phyloP scores from a whole-genome alignment of 768 basidiomycete species.

The Mycena latifolia region DNA sequence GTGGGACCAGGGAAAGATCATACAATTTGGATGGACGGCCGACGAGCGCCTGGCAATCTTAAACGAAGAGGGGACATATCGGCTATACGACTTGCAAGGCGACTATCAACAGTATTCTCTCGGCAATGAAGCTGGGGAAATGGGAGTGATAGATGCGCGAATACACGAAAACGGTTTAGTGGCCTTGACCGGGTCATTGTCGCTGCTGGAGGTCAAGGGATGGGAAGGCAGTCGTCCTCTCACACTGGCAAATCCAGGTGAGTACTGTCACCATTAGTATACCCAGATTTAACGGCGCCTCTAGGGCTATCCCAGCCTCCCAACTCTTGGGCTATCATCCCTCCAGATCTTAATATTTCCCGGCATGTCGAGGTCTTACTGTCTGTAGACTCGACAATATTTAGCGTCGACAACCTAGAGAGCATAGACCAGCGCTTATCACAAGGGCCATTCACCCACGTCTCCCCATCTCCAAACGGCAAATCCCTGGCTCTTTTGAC shows the following conservation, averaged over 20 bases:
- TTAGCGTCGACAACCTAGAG: conserved; percentile 91
- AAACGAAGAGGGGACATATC: conserved; percentile 93
- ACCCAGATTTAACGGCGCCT: conserved; percentile 12
- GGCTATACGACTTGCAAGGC: conserved; percentile 89
- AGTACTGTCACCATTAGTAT: conserved; percentile 36
- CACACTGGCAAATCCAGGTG: conserved; percentile 81
- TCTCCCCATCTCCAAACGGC: conserved; percentile 94
- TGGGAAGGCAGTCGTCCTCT: conserved; percentile 87
- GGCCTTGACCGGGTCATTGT: conserved; percentile 81
- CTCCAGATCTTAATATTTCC: conserved; percentile 90
- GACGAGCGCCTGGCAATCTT: conserved; percentile 87
- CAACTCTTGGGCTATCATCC: conserved; percentile 88
- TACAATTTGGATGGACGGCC: conserved; percentile 87
- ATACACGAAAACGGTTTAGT: conserved; percentile 92
- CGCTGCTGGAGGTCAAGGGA: conserved; percentile 87
- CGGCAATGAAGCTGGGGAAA: conserved; percentile 83
- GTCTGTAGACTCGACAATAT: conserved; percentile 83
- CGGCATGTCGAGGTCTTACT: conserved; percentile 92
- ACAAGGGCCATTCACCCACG: conserved; percentile 89
- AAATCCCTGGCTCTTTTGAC: conserved; percentile 91
- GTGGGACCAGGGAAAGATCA: conserved; percentile 93
- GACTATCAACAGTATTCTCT: conserved; percentile 90
- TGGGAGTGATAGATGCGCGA: conserved; percentile 86
- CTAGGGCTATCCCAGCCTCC: conserved; percentile 84
- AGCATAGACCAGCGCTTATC: conserved; percentile 88